phyloP scores from a whole-genome alignment of 169 alveolate species.

The Eimeria falciformis region DNA sequence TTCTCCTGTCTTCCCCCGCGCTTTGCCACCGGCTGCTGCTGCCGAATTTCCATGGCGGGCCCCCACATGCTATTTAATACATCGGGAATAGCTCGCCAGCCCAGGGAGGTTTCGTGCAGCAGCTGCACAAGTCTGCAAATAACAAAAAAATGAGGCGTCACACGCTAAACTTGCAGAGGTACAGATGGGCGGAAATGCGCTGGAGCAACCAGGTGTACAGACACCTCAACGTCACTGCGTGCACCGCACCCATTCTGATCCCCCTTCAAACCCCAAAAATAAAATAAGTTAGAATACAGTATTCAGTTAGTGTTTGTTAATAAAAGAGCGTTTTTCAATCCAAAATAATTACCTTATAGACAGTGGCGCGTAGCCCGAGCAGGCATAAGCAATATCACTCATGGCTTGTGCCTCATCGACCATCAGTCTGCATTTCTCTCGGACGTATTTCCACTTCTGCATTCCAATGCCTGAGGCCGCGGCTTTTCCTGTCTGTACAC shows the following conservation, averaged over 20 bases:
- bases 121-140: conserved; percentile 63
- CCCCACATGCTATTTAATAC: conserved; percentile 76
- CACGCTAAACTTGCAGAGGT: too few species aligned
- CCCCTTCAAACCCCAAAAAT: too few species aligned
- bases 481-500: not conserved
- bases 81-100: conserved; percentile 78
- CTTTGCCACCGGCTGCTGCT: conserved; percentile 70
- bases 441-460: conserved; percentile 70
- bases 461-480: conserved; percentile 31
- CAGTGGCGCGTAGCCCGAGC: conserved; percentile 85
- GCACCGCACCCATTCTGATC: too few species aligned
- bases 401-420: conserved; percentile 79
- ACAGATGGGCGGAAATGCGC: too few species aligned
- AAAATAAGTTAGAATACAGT: too few species aligned
- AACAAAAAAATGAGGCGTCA: too few species aligned
- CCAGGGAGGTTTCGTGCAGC: conserved; percentile 69
- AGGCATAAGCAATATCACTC: conserved; percentile 81
- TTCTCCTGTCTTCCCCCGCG: conserved; percentile 19
- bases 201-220: too few species aligned
- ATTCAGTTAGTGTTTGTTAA: too few species aligned
- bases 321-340: too few species aligned
- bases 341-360: conserved; percentile 56
- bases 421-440: conserved; percentile 76
- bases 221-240: not conserved
- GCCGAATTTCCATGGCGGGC: conserved; percentile 80